Evolutionary conservation across 2,329 filamentous ascomycete genomes (phyloP).

Genomic region (Colletotrichum truncatum): DNA sequence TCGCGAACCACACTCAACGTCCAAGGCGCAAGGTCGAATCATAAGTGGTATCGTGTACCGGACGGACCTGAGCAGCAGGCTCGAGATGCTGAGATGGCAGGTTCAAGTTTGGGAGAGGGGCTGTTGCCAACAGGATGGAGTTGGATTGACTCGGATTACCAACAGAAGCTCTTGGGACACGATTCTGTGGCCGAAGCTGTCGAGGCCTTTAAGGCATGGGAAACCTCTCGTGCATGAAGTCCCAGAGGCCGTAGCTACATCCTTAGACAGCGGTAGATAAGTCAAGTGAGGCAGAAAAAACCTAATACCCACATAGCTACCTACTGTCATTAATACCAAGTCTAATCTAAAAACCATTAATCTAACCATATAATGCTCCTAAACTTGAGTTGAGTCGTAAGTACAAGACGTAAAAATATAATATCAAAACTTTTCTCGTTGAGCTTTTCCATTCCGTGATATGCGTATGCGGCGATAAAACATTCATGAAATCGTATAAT

Average conservation of each 20-base stretch:
- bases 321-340: background rate
- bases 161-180: background rate
- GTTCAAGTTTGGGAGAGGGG: background rate
- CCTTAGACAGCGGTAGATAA: too few relatives aligned
- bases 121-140: conserved; percentile 6
- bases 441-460: background rate
- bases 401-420: background rate
- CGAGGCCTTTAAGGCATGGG: background rate
- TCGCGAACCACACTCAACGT: background rate
- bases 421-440: background rate
- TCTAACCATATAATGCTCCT: background rate
- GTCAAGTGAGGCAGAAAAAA: too few relatives aligned
- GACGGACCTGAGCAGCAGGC: conserved; percentile 18
- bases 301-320: too few relatives aligned
- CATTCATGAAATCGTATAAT: background rate
- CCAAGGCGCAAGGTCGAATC: conserved; percentile 1
- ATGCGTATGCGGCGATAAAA: background rate
- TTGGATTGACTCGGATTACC: background rate
- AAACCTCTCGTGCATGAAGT: background rate
- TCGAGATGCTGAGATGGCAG: conserved; percentile 17
- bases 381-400: background rate
- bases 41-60: conserved; percentile 20
- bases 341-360: too few relatives aligned
- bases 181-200: conserved; percentile 4
- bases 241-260: too few relatives aligned